A percentile compares a stretch with the other conserved stretches of the same genome.
Conservation (phyloP, 2,329 filamentous ascomycete species). For the Trichophyton schoenleinii region DNA sequence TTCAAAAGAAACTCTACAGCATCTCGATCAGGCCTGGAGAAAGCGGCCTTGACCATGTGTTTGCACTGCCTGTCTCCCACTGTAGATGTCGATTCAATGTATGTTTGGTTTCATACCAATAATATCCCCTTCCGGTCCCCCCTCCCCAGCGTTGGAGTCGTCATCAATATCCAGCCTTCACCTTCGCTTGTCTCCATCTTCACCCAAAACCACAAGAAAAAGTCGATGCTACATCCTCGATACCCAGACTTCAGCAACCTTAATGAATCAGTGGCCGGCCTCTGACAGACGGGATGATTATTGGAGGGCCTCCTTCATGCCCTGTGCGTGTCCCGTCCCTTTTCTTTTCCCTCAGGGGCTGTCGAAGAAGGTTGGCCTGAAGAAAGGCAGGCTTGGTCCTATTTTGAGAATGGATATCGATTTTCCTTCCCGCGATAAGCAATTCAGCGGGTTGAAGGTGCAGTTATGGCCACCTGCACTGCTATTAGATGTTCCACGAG, state of each 20-base stretch:
- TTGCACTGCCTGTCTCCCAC: not conserved
- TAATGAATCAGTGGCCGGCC: not conserved
- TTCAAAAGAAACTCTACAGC: not conserved
- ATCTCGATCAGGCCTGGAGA: not conserved
- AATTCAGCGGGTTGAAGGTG: not conserved
- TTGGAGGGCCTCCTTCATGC: not conserved
- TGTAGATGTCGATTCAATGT: not conserved
- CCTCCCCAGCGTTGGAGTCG: not conserved
- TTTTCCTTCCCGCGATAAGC: not conserved
- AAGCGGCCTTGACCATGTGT: not conserved
- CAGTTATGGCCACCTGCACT: not conserved
- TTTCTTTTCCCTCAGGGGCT: not conserved
- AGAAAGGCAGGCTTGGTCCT: not conserved
- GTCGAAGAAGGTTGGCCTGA: not conserved
- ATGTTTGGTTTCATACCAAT: not conserved
- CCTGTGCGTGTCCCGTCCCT: not conserved
- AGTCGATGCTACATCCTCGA: not conserved
- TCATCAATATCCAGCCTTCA: not conserved
- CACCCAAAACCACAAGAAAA: not conserved
- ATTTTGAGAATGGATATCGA: not conserved
- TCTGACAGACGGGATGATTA: not conserved
- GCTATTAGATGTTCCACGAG: not conserved
- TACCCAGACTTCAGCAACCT: not conserved
- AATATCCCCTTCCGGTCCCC: too few relatives aligned
- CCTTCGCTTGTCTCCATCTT: not conserved